Evolutionary conservation across 2,329 filamentous ascomycete species (phyloP).

Genomic region (Chaetomiaceae sp.): DNA sequence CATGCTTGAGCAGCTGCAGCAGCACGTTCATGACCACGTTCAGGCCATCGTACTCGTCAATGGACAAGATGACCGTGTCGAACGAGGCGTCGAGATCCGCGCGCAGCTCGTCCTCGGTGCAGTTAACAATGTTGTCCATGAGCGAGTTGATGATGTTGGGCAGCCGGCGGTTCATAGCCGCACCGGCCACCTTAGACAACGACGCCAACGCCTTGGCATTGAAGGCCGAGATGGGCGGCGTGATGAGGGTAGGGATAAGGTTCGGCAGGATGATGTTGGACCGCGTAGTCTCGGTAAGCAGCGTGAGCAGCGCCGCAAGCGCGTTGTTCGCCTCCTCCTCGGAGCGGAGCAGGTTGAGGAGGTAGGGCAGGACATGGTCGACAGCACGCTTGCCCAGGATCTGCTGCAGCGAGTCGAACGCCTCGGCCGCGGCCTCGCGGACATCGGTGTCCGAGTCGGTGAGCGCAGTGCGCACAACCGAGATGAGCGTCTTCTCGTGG

Average conservation of each 20-base stretch:
- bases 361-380: constrained; percentile 88
- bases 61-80: constrained; percentile 83
- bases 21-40: constrained; percentile 96
- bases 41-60: constrained; percentile 93
- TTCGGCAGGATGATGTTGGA: constrained; percentile 97
- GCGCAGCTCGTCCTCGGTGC: constrained; percentile 68
- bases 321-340: constrained; percentile 89
- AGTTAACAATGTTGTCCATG: constrained; percentile 84
- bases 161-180: constrained; percentile 84
- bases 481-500: constrained; percentile 91
- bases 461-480: constrained; percentile 86
- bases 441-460: constrained; percentile 88
- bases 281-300: constrained; percentile 87
- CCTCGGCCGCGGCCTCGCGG: constrained; percentile 91
- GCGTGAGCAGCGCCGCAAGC: constrained; percentile 82
- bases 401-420: constrained; percentile 91
- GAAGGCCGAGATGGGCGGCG: constrained; percentile 86
- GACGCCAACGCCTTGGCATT: constrained; percentile 93
- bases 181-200: constrained; percentile 82
- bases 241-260: constrained; percentile 87
- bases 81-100: constrained; percentile 75
- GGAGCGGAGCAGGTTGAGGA: constrained; percentile 82
- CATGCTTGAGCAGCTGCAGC: constrained; percentile 80
- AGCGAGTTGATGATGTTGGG: constrained; percentile 88
- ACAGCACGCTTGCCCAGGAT: constrained; percentile 91